A percentile compares a stretch with the other conserved stretches of the same genome.
These are phyloP conservation scores for Gaillardinia entomophila DNA, from an alignment of 805 yeast species.

Conservation along the genomic window DNA sequence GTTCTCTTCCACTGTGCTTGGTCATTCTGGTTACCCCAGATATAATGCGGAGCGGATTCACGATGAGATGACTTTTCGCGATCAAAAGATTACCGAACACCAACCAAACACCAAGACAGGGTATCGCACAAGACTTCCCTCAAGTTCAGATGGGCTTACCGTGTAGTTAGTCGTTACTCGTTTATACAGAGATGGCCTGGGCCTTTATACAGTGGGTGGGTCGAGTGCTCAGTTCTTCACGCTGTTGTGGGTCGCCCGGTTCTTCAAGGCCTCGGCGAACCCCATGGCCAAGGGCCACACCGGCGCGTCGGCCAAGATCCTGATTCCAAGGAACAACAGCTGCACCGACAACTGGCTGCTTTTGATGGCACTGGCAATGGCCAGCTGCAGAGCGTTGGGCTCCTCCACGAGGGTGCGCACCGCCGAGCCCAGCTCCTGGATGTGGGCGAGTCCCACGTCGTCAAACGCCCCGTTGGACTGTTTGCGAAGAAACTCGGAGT, in stretches of 20 bases:
- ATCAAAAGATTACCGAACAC: no score
- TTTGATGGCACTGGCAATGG: constrained; percentile 39
- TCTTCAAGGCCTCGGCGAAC: constrained; percentile 73
- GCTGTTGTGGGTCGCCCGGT: constrained; percentile 36
- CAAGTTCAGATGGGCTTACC: no score
- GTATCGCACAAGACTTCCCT: no score
- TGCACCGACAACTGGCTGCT: constrained; percentile 46
- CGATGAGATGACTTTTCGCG: no score
- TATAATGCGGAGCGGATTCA: no score
- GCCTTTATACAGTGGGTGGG: no score
- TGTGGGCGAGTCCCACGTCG: constrained; percentile 7
- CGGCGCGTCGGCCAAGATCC: constrained; percentile 79
- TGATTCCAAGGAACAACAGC: constrained; percentile 64
- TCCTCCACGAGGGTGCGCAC: neutral
- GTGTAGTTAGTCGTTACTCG: no score
- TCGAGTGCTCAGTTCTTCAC: no score
- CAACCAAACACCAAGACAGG: no score
- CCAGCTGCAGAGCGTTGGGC: constrained; percentile 25
- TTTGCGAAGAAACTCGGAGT: constrained; percentile 51
- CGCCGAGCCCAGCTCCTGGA: neutral
- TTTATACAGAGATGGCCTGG: no score
- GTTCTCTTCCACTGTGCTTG: no score
- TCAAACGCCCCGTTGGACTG: constrained; percentile 59
- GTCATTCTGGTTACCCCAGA: no score
- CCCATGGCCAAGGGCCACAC: constrained; percentile 80